These are phyloP conservation scores for Metarhizium brunneum DNA, from an alignment of 2,329 filamentous ascomycete genomes.

Conservation along the genomic window DNA sequence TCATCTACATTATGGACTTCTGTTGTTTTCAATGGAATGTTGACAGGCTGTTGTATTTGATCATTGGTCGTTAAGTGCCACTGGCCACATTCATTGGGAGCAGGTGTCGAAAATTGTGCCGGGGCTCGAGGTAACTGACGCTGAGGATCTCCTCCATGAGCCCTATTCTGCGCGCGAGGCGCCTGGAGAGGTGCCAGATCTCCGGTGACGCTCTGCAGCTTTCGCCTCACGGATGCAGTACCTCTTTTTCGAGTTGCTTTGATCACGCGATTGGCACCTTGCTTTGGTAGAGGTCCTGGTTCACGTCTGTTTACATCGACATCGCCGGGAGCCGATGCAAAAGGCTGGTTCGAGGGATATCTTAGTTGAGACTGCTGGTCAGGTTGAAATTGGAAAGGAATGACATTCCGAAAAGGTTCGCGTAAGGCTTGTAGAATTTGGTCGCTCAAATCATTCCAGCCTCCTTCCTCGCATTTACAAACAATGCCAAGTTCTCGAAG, in stretches of 20 bases:
- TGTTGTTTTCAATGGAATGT: too few species aligned
- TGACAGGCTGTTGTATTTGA: neutral
- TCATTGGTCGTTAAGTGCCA: neutral
- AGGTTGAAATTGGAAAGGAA: neutral
- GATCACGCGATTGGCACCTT: neutral
- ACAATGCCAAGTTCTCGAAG: neutral
- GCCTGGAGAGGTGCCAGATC: neutral
- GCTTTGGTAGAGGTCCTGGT: neutral
- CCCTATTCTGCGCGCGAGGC: neutral
- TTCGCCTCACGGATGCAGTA: neutral
- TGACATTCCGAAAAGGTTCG: neutral
- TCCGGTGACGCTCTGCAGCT: neutral
- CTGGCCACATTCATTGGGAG: neutral
- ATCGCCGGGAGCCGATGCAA: neutral
- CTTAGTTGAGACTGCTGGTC: neutral
- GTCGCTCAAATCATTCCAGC: neutral
- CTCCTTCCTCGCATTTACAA: neutral
- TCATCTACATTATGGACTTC: too few species aligned
- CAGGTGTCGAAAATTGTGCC: neutral
- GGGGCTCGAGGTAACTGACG: neutral
- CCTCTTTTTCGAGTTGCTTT: neutral
- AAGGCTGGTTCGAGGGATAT: neutral
- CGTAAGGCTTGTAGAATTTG: neutral
- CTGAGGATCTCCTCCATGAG: neutral
- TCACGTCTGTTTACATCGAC: neutral